Evolutionary conservation across 192 early-diverging fungal species (phyloP), one percentile per base, ranked within the genome.

Genomic region (Linnemannia hyalina): DNA sequence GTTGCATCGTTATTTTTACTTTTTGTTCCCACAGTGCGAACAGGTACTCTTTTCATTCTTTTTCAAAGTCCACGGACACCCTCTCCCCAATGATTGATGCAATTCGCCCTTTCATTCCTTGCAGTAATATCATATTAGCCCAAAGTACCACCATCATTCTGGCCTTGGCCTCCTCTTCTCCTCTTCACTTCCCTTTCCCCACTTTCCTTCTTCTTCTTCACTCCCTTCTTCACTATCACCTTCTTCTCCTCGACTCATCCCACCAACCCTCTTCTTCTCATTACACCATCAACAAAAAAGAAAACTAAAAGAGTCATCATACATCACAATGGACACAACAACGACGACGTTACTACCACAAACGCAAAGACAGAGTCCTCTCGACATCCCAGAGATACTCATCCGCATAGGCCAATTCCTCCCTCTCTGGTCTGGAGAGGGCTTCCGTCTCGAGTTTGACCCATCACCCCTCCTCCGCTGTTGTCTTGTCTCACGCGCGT

Each of bases 361-460:
- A 65, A 2, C 57, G 42, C 60, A 8, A 44, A 10, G 29, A 11
- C 60, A 65, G 60, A 80, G 32, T 57, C 73, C 80, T 13, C 52
- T 82, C 1, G 80, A 82, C 68, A 74, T 82, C 11, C 80, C 80
- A 23, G 80, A 82, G 55, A 76, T 82, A 23, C n/a, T 82, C n/a
- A 76, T 57, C 65, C 80, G 80, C 1, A 69, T 82, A 23, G 80
- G 80, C 23, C 80, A 82, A 32, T 82, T 76, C 75, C 74, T 82
- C 32, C 80, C 80, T 10, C 80, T 82, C n/a, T 82, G 80, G 80
- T 68, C 75, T 38, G 80, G 80, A 10, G 74, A 82, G 23, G 80
- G 80, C 13, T 75, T 72, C 55, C 68, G 55, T 22, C 74, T 74
- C 42, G 80, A 76, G 46, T 82, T 82, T 55, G 22, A 71, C 26